These are phyloP conservation scores for Pyracantha coccinea DNA, from an alignment of 331 rosid genomes.

Conservation along the genomic window DNA sequence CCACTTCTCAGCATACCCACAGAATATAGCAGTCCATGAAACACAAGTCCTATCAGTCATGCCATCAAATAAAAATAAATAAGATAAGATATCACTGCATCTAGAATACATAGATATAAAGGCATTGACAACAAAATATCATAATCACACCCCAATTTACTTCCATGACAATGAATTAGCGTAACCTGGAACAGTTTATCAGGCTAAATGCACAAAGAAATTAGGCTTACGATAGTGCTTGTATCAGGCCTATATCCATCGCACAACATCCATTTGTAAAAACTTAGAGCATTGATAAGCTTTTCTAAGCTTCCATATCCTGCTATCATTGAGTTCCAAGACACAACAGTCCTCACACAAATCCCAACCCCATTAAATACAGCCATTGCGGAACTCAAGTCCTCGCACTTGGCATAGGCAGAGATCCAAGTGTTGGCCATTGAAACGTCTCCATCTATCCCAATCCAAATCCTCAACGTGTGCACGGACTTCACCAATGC, in stretches of 20 bases:
- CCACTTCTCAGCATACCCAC: slow-evolving; percentile 46
- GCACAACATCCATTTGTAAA: slow-evolving; percentile 34
- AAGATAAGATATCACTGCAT: slow-evolving; percentile 41
- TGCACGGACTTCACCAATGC: slow-evolving; percentile 35
- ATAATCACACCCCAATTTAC: slow-evolving; percentile 42
- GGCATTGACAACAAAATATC: slow-evolving; percentile 40
- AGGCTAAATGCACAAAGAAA: slow-evolving; percentile 37
- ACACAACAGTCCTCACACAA: slow-evolving; percentile 36
- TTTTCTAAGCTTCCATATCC: slow-evolving; percentile 36
- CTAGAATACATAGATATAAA: slow-evolving; percentile 56
- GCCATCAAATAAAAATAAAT: slow-evolving; percentile 35
- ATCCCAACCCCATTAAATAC: slow-evolving; percentile 30
- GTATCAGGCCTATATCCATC: slow-evolving; percentile 34
- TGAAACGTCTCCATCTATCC: slow-evolving; percentile 33
- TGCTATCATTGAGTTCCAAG: slow-evolving; percentile 57
- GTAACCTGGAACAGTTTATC: slow-evolving; percentile 33
- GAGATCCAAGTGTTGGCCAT: slow-evolving; percentile 48
- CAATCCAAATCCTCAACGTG: slow-evolving; percentile 38
- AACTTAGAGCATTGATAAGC: slow-evolving; percentile 20
- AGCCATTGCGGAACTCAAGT: slow-evolving; percentile 27
- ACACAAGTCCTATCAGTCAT: slow-evolving; percentile 40
- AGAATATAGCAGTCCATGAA: slow-evolving; percentile 55
- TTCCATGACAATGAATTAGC: slow-evolving; percentile 42
- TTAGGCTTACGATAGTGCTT: slow-evolving; percentile 40
- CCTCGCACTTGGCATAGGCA: slow-evolving; percentile 49